phyloP scores from a whole-genome alignment of 2,329 filamentous ascomycete genomes.

The Orbilia javanica region DNA sequence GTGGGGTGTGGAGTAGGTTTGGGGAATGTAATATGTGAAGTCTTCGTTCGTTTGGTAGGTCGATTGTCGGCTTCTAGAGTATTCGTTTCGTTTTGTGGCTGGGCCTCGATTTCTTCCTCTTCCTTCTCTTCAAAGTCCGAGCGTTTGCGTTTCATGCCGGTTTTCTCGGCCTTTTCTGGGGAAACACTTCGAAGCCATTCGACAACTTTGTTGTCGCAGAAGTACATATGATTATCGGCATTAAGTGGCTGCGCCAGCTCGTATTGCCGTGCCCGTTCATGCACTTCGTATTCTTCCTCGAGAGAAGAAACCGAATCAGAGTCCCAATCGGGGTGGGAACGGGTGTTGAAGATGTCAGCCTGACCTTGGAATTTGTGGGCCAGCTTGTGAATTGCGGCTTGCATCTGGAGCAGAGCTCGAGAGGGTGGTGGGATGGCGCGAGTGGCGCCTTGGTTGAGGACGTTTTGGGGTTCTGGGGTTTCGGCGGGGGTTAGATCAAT shows the following conservation, averaged over 20 bases:
- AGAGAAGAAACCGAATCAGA: conserved; percentile 39
- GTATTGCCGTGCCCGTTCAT: conserved; percentile 7
- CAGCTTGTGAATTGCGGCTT: conserved; percentile 54
- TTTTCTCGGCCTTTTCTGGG: conserved; percentile 23
- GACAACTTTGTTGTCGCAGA: conserved; percentile 25
- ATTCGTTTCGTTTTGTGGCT: conserved; percentile 16
- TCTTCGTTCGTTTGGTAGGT: conserved; percentile 39
- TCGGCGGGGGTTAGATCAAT: conserved; percentile 51
- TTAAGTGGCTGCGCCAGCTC: conserved; percentile 16
- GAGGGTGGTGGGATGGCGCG: conserved; percentile 31
- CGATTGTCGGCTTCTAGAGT: conserved; percentile 11
- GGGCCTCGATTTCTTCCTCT: not conserved
- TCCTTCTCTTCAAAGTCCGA: conserved; percentile 33
- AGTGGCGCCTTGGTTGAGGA: not conserved
- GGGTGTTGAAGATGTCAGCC: conserved; percentile 45
- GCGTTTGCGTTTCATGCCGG: conserved; percentile 35
- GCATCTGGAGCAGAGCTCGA: conserved; percentile 45
- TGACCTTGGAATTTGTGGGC: conserved; percentile 46
- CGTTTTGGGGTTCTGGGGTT: conserved; percentile 26
- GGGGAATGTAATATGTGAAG: conserved; percentile 12
- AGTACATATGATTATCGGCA: conserved; percentile 41
- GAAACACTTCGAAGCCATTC: conserved; percentile 50
- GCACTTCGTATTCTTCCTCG: conserved; percentile 32
- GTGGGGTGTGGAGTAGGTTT: not conserved
- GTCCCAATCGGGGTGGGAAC: conserved; percentile 28